These are phyloP conservation scores for Oryza punctata DNA, from an alignment of 176 grass and related monocot genomes.

Conservation along the genomic window DNA sequence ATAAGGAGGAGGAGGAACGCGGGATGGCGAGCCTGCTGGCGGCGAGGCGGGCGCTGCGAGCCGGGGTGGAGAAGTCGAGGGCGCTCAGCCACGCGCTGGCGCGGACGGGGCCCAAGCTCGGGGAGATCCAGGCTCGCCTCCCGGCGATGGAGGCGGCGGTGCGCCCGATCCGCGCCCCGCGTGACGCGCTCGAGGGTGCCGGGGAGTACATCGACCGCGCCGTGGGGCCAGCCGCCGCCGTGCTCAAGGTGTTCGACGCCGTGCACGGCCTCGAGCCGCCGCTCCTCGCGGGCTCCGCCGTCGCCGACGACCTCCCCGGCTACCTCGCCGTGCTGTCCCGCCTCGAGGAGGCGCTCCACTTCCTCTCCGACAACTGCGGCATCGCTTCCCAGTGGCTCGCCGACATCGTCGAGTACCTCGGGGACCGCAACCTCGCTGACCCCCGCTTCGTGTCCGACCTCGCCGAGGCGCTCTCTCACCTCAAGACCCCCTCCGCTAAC, in stretches of 20 bases:
- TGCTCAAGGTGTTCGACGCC: conserved; percentile 96
- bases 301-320: conserved; percentile 31
- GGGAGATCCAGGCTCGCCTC: conserved; percentile 63
- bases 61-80: conserved; percentile 54
- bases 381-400: conserved; percentile 82
- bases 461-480: conserved; percentile 29
- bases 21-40: conserved; percentile 45
- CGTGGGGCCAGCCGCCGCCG: conserved; percentile 68
- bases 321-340: conserved; percentile 71
- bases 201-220: conserved; percentile 73
- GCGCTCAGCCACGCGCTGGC: conserved; percentile 40
- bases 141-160: conserved; percentile 54
- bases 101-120: conserved; percentile 9
- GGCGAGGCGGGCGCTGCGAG: conserved; percentile 47
- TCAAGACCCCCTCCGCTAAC: conserved; percentile 29
- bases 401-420: conserved; percentile 72
- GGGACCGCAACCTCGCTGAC: conserved; percentile 60
- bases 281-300: conserved; percentile 47
- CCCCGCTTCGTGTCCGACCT: conserved; percentile 53
- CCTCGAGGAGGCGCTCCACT: conserved; percentile 79
- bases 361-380: conserved; percentile 79
- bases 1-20: neutral
- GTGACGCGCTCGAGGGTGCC: conserved; percentile 46
- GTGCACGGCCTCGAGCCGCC: conserved; percentile 85
- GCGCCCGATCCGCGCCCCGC: conserved; percentile 73